Base-by-base conservation (phyloP, 2,329 filamentous ascomycete species). In the Trichoderma sp. region DNA sequence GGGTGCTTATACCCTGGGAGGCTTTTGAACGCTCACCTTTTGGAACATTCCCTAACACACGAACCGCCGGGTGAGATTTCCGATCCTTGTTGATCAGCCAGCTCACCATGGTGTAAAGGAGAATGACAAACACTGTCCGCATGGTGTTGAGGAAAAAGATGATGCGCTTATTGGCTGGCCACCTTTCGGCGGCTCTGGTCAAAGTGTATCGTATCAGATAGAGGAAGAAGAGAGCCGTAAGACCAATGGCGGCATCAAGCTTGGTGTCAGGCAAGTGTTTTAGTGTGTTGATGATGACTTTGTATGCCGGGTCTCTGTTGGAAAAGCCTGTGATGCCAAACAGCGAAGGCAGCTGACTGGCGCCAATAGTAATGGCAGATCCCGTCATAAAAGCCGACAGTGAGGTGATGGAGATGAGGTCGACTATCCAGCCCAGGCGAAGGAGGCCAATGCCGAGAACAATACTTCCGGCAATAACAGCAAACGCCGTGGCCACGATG, bases 351-450 rank as follows among this genome's bases (percentile, higher is more conserved):
- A 98, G 86, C 81, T 99, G 96, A 39, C 96, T 95, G 28, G 90
- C 88, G 17, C 89, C 90, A 78, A 99, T 98, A 77, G 89, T 97
- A 80, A 99, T 88, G 68, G 95, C 94, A 6, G 95, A 97, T 3
- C 95, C 95, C 0, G 96, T 98, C 93, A 98, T 98, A 84, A 97
- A 98, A 3, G 96, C 94, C 0, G 93, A 95, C 68, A 98, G 93
- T 0, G 95, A 93, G 1, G 94, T 91, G 70, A 98, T 88, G 1
- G 96, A 93, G 76, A 98, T 98, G 77, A 98, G 88, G 75, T 98
- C 94, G 62, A 98, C 94, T 65, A 98, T 91, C 90, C 94, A 97
- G 6, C 96, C 95, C 47, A 91, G 88, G 61, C 95, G 90, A 57
- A 93, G 83, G 3, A 98, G 83, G 4, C 95, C 96, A 73, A 98